These are phyloP conservation scores for Ogataea pignaliae DNA, from an alignment of 805 yeast genomes.

Conservation along the genomic window DNA sequence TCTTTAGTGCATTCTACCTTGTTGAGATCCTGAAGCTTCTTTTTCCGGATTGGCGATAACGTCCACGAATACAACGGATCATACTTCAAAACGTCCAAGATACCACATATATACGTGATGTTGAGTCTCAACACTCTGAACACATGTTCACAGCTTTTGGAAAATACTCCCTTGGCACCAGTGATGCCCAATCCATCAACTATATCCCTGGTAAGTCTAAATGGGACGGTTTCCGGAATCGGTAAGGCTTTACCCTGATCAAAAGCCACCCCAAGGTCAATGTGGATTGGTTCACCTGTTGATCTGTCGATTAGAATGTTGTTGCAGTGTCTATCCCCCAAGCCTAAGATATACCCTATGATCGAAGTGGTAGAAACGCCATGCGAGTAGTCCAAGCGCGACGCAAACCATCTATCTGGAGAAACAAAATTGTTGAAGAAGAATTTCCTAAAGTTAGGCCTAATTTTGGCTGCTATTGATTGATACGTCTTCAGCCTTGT, in stretches of 20 bases:
- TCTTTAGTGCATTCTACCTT: slow-evolving; percentile 7
- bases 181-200: slow-evolving; percentile 90
- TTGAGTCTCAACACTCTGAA: slow-evolving; percentile 62
- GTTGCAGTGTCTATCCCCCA: slow-evolving; percentile 94
- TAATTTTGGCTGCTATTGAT: slow-evolving; percentile 44
- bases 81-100: slow-evolving; percentile 79
- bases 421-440: slow-evolving; percentile 63
- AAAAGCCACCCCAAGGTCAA: slow-evolving; percentile 93
- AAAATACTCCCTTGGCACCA: slow-evolving; percentile 78
- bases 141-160: slow-evolving; percentile 68
- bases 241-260: slow-evolving; percentile 85
- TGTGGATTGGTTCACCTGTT: slow-evolving; percentile 93
- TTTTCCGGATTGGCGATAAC: slow-evolving; percentile 66
- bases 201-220: slow-evolving; percentile 82
- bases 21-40: slow-evolving; percentile 44
- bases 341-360: slow-evolving; percentile 81
- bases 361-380: slow-evolving; percentile 85
- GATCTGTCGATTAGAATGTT: slow-evolving; percentile 75
- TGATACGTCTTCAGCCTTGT: slow-evolving; percentile 44
- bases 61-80: slow-evolving; percentile 95
- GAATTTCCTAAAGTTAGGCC: slow-evolving; percentile 67
- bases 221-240: slow-evolving; percentile 92
- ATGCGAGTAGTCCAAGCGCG: slow-evolving; percentile 59
- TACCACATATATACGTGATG: slow-evolving; percentile 67
- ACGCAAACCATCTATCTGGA: slow-evolving; percentile 70